Percentiles rank a stretch among this genome's conserved stretches.
These are phyloP conservation scores for Nannochloropsis granulata DNA, from an alignment of 108 stramenopile genomes.

Conservation along the genomic window DNA sequence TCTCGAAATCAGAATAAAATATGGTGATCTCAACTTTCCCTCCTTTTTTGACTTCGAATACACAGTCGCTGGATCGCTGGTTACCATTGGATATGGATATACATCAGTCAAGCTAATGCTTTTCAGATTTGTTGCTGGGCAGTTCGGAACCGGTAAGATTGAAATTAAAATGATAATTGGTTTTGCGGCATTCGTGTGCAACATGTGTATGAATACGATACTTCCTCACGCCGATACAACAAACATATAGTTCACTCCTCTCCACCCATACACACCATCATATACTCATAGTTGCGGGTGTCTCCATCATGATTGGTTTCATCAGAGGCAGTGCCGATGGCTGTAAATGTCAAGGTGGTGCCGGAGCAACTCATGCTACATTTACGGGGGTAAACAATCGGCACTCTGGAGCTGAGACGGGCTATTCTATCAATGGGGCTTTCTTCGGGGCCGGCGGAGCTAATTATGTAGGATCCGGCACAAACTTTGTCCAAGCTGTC, in stretches of 20 bases:
- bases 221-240: no score
- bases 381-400: neutral
- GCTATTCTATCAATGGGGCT: neutral
- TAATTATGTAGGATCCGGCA: neutral
- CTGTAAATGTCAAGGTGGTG: neutral
- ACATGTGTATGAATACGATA: no score
- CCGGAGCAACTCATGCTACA: neutral
- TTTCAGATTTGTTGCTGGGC: neutral
- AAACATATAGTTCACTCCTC: neutral
- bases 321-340: neutral
- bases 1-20: no score
- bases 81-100: neutral
- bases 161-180: neutral
- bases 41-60: neutral
- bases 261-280: neutral
- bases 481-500: neutral
- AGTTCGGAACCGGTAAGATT: neutral
- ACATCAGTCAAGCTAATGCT: neutral
- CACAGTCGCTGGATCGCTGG: neutral
- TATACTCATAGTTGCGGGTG: neutral
- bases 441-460: neutral
- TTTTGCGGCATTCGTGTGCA: neutral
- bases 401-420: neutral
- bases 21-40: neutral
- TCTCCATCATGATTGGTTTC: neutral